Conservation (phyloP, 371 early-diverging fungal species). For the Rhizopus microsporus region DNA sequence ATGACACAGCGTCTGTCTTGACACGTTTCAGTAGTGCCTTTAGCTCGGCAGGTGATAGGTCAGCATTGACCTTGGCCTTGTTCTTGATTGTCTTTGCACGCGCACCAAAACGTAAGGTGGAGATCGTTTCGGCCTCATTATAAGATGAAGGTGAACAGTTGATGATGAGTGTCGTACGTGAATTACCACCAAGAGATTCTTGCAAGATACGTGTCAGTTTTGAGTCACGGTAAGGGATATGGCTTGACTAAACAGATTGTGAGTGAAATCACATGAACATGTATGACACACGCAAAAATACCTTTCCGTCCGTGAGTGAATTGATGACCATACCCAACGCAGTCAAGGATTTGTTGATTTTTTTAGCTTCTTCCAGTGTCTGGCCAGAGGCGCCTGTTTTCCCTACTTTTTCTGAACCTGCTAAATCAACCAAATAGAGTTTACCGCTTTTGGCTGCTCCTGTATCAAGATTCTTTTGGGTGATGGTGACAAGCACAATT, state of each 20-base stretch:
- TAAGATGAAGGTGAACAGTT: conserved; percentile 94
- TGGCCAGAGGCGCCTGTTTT: conserved; percentile 98
- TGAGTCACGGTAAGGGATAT: conserved; percentile 97
- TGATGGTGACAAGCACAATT: conserved; percentile 91
- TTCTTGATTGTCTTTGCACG: conserved; percentile 97
- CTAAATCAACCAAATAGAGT: conserved; percentile 96
- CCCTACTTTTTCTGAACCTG: conserved; percentile 97
- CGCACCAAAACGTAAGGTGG: conserved; percentile 95
- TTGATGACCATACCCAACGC: conserved; percentile 99
- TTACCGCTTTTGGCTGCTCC: conserved; percentile 87
- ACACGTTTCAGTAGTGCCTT: conserved; percentile 86
- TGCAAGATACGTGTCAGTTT: conserved; percentile 97
- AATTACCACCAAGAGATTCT: conserved; percentile 97
- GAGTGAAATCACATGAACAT: background rate
- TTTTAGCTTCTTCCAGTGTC: conserved; percentile 98
- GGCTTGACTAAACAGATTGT: conserved; percentile 68
- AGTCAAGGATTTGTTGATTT: conserved; percentile 98
- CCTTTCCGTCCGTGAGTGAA: conserved; percentile 90
- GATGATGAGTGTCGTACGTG: conserved; percentile 93
- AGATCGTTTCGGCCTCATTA: conserved; percentile 92
- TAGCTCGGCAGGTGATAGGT: conserved; percentile 86
- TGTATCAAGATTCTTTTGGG: conserved; percentile 84
- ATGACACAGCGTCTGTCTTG: conserved; percentile 73
- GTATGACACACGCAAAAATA: conserved; percentile 45
- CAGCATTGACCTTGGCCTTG: conserved; percentile 95